Evolutionary conservation across 1,284 basidiomycete species (phyloP).

Genomic region (Ustilago lituana): DNA sequence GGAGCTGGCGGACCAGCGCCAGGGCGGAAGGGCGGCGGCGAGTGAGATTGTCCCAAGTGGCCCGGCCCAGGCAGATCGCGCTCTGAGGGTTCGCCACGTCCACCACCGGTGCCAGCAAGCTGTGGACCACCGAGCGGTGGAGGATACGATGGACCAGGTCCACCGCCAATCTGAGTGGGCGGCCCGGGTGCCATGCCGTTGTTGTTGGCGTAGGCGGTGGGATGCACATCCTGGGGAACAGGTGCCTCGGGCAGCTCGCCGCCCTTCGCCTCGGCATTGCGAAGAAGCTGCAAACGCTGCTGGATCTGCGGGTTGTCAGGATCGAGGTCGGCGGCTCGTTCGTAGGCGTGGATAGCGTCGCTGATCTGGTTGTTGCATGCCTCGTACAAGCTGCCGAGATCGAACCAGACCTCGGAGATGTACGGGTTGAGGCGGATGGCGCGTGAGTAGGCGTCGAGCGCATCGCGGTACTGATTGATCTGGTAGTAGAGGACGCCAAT

Average conservation of each 20-base stretch:
- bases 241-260: slow-evolving; percentile 81
- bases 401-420: slow-evolving; percentile 99
- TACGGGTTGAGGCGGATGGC: slow-evolving; percentile 98
- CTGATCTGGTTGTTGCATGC: slow-evolving; percentile 99
- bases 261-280: slow-evolving; percentile 82
- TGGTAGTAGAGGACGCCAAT: slow-evolving; percentile 99
- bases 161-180: slow-evolving; percentile 54
- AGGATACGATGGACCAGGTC: slow-evolving; percentile 34
- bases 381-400: slow-evolving; percentile 95
- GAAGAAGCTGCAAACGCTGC: slow-evolving; percentile 71
- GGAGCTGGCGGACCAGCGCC: slow-evolving; percentile 45
- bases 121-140: slow-evolving; percentile 44
- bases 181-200: slow-evolving; percentile 53
- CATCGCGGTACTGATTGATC: slow-evolving; percentile 98
- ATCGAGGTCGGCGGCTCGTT: slow-evolving; percentile 63
- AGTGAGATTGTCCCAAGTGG: slow-evolving; percentile 43
- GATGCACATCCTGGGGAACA: slow-evolving; percentile 91
- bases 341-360: slow-evolving; percentile 96
- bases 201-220: slow-evolving; percentile 78
- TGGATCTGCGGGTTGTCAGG: slow-evolving; percentile 63
- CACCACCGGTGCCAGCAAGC: slow-evolving; percentile 38
- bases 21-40: slow-evolving; percentile 54
- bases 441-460: slow-evolving; percentile 95
- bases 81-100: slow-evolving; percentile 29
- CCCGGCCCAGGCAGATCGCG: slow-evolving; percentile 55